phyloP scores from a whole-genome alignment of 768 basidiomycete species.

The Galerina sulciceps region DNA sequence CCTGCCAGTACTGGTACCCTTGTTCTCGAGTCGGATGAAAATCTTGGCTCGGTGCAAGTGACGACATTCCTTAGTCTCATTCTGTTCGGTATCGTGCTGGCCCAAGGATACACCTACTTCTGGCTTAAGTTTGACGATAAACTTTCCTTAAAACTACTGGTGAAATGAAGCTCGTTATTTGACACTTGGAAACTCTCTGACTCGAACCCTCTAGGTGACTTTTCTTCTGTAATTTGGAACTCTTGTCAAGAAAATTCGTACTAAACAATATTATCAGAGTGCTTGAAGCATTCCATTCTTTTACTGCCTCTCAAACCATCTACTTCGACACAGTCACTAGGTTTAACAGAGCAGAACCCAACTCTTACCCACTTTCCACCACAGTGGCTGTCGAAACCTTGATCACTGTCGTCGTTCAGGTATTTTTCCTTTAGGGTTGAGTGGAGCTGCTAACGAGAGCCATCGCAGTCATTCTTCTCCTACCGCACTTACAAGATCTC shows the following conservation, averaged over 20 bases:
- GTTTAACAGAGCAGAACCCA: conserved; percentile 8
- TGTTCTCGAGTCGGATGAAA: conserved; percentile 5
- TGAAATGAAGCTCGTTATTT: not conserved
- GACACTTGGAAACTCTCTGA: not conserved
- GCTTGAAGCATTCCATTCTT: conserved; percentile 23
- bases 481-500: conserved; percentile 16
- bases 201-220: not conserved
- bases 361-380: conserved; percentile 24
- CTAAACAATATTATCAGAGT: conserved; percentile 2
- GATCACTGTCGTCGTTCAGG: conserved; percentile 24
- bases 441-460: not conserved
- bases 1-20: not conserved
- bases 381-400: conserved; percentile 22
- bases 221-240: not conserved
- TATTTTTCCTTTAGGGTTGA: not conserved
- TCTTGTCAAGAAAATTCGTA: no score
- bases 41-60: conserved; percentile 15
- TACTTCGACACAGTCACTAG: conserved; percentile 22
- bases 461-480: conserved; percentile 11
- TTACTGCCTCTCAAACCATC: conserved; percentile 18
- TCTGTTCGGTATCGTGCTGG: conserved; percentile 9
- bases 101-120: conserved; percentile 16
- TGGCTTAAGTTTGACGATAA: conserved; percentile 1
- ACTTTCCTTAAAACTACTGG: conserved; percentile 6
- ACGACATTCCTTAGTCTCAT: conserved; percentile 13